Evolutionary conservation across 108 stramenopile species (phyloP).

Genomic region (Discostella pseudostelligera): DNA sequence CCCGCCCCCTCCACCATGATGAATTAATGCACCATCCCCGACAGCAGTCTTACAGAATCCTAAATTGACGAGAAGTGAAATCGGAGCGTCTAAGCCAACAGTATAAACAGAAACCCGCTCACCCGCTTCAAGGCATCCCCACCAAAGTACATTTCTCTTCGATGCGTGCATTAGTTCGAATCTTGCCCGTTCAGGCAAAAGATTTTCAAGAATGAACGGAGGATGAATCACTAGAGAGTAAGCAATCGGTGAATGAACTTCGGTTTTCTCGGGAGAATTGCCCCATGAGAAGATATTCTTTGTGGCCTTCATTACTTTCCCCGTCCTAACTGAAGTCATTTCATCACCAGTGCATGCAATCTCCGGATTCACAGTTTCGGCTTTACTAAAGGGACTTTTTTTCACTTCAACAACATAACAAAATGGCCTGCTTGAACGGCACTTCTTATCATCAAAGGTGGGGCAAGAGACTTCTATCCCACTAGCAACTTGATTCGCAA

Average conservation of each 20-base stretch:
- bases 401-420: constrained; percentile 88
- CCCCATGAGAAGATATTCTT: constrained; percentile 24
- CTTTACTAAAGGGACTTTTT: constrained; percentile 63
- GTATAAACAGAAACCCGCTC: constrained; percentile 60
- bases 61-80: constrained; percentile 87
- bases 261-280: constrained; percentile 9
- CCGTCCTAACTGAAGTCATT: constrained; percentile 20
- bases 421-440: constrained; percentile 52
- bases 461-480: constrained; percentile 82
- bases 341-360: neutral
- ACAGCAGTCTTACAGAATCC: constrained; percentile 88
- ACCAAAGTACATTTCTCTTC: constrained; percentile 79
- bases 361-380: constrained; percentile 9
- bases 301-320: constrained; percentile 14
- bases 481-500: constrained; percentile 58
- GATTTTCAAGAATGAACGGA: constrained; percentile 92
- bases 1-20: constrained; percentile 57
- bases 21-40: constrained; percentile 86
- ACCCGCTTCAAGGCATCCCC: constrained; percentile 81
- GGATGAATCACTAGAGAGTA: constrained; percentile 88
- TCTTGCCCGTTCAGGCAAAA: constrained; percentile 81
- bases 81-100: constrained; percentile 86
- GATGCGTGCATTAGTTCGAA: constrained; percentile 91
- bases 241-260: constrained; percentile 71
- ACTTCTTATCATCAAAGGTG: constrained; percentile 36